These are phyloP conservation scores for Heliamphora exappendiculata DNA, from an alignment of 148 eudicot species.

Conservation along the genomic window DNA sequence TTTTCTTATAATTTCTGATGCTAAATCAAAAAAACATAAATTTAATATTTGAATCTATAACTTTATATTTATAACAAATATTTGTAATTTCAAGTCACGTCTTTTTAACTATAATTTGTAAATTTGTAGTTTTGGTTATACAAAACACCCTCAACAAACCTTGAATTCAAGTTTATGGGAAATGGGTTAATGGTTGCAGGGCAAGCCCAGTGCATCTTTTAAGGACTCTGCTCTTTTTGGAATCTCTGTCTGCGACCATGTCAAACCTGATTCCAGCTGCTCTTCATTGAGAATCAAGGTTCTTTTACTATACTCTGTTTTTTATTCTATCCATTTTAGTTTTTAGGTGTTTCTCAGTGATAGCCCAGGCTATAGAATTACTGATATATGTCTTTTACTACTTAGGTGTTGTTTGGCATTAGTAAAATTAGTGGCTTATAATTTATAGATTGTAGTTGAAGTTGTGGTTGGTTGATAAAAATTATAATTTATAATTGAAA, in stretches of 20 bases:
- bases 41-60: too few species aligned
- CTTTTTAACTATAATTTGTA: too few species aligned
- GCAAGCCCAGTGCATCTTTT: constrained; percentile 30
- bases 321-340: background rate
- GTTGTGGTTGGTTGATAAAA: too few species aligned
- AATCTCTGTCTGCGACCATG: constrained; percentile 37
- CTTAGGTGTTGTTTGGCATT: background rate
- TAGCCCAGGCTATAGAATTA: background rate
- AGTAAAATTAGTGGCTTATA: too few species aligned
- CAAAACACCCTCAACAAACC: too few species aligned
- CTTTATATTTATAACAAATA: too few species aligned
- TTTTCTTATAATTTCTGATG: too few species aligned
- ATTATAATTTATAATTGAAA: too few species aligned
- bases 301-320: background rate
- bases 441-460: too few species aligned
- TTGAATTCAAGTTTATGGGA: background rate
- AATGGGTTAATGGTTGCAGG: constrained; percentile 21
- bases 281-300: constrained; percentile 51
- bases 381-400: background rate
- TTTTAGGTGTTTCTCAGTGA: background rate
- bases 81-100: too few species aligned
- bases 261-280: constrained; percentile 35
- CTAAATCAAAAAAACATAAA: too few species aligned
- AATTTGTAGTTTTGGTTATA: too few species aligned
- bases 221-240: constrained; percentile 55